phyloP scores from a whole-genome alignment of 495 filamentous ascomycete genomes.

The Hypoxylon fragiforme region DNA sequence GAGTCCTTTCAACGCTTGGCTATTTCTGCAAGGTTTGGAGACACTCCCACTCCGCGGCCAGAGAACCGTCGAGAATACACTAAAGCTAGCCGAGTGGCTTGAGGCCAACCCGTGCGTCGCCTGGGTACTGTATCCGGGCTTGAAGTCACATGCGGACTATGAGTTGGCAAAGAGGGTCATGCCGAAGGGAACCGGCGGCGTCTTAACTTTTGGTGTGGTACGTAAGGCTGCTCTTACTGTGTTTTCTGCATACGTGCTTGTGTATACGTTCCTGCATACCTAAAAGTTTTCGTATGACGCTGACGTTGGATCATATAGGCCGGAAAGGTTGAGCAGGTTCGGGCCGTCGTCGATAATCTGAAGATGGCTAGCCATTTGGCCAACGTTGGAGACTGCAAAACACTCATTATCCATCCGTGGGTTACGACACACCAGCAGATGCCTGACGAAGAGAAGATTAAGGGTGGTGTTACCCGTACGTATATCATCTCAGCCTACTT shows the following conservation, averaged over 20 bases:
- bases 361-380: slow-evolving; percentile 47
- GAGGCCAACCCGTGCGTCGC: slow-evolving; percentile 41
- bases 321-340: slow-evolving; percentile 46
- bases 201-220: slow-evolving; percentile 48
- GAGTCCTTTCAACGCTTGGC: slow-evolving; percentile 47
- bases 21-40: slow-evolving; percentile 47
- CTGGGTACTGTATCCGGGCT: slow-evolving; percentile 48
- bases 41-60: slow-evolving; percentile 43
- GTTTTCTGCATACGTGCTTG: no score
- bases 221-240: slow-evolving; percentile 49
- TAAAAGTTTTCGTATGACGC: no score
- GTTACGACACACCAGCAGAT: slow-evolving; percentile 49
- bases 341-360: slow-evolving; percentile 47
- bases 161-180: slow-evolving; percentile 41
- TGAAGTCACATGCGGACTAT: slow-evolving; percentile 46
- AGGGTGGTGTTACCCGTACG: slow-evolving; percentile 46
- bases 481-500: slow-evolving; percentile 1
- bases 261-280: no score
- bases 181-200: slow-evolving; percentile 43
- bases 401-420: slow-evolving; percentile 49
- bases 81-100: slow-evolving; percentile 46
- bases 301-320: slow-evolving; percentile 33
- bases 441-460: slow-evolving; percentile 49
- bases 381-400: slow-evolving; percentile 51
- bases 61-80: slow-evolving; percentile 44